Base-by-base conservation (phyloP, 2,329 filamentous ascomycete species). In the Davidsoniella neocaledoniae region DNA sequence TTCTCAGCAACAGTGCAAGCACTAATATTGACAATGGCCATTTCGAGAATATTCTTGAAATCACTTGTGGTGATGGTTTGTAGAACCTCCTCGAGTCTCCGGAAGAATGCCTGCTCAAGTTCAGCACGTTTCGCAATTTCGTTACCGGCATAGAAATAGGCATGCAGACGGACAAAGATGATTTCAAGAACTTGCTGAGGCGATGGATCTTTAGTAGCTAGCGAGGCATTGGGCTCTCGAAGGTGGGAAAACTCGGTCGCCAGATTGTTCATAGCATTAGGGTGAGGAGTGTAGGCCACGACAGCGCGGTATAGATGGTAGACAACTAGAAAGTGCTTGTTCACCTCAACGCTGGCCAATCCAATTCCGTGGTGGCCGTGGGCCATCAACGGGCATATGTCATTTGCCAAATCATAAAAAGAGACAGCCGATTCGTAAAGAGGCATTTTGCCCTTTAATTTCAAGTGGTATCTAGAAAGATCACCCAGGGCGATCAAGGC, bases 221-320 rank as follows among this genome's bases (percentile, higher is more conserved):
- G 62, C 54, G 54, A 58, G 56, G 64, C 57, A 53, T 63, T 51
- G 55, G 60, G 54, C 56, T 60, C 52, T 60, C 65, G 59, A 50
- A 64, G 65, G 41, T 67, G 62, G 55, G 70, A 74, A 61, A 94
- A 88, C 61, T 91, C 85, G 49, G 80, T 71, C 58, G 85, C 81
- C 45, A 98, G 70, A 59, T 96, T 96, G 16, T 70, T 67, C 51
- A 74, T 71, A 2, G 86, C 87, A 43, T 81, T 74, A 0, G 82
- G 81, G 59, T 91, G 81, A 4, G 87, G 86, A 39, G 80, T 71
- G 48, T 79, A 72, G 29, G 86, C 80, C 7, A 80, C 79, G 56
- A 91, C 73, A 14, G 88, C 81, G 55, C 88, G 81, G 61, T 94
- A 91, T 39, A 96, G 77, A 62, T 94, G 80, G 63, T 95, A 96